Evolutionary conservation across 2,329 filamentous ascomycete genomes (phyloP), one percentile per base, ranked within the genome.

Genomic region (Aspergillus felis): DNA sequence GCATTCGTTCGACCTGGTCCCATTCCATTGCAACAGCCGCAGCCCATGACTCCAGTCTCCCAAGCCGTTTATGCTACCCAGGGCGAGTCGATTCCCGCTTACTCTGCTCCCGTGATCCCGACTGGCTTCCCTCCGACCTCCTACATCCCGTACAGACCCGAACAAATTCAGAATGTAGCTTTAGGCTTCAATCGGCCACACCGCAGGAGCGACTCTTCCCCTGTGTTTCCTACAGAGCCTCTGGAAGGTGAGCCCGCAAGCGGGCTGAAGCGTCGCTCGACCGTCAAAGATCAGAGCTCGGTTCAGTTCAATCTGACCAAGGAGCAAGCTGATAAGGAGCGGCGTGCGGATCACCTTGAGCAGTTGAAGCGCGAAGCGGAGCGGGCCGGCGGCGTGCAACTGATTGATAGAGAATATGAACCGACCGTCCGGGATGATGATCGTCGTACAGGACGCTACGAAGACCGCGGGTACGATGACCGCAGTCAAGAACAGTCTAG

Each of bases 21-120:
- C 0, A 82, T 91, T 32, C 86, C 87, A 10, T 80, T 97, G n/a
- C 89, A 94, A 70, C 91, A 96, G 66, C 92, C 92, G 2, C 88
- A 92, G 64, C 92, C 92, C 2, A 83, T 90, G 57, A 81, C 83
- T 2, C 90, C 90, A 0, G 85, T 95, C 2, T 87, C 87, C 41
- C 83, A 84, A 60, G 83, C 84, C 20, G 81, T 92, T 1, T 90
- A 91, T 65, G 82, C 75, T 22, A 74, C 74, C 4, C 77, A 80
- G 58, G 69, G 72, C 12, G 68, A 73, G 10, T 64, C 72, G 17
- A 73, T 74, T 28, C 69, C 75, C 44, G 68, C 71, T 5, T 79
- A 80, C 59, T 68, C 64, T 44, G 73, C 74, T 24, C 76, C 78
- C 9, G 71, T 65, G 25, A 75, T 74, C 3, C 73, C 76, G 47